Evolutionary conservation across 768 basidiomycete species (phyloP), one percentile per base, ranked within the genome.

Genomic region (Hypsizygus marmoreus): DNA sequence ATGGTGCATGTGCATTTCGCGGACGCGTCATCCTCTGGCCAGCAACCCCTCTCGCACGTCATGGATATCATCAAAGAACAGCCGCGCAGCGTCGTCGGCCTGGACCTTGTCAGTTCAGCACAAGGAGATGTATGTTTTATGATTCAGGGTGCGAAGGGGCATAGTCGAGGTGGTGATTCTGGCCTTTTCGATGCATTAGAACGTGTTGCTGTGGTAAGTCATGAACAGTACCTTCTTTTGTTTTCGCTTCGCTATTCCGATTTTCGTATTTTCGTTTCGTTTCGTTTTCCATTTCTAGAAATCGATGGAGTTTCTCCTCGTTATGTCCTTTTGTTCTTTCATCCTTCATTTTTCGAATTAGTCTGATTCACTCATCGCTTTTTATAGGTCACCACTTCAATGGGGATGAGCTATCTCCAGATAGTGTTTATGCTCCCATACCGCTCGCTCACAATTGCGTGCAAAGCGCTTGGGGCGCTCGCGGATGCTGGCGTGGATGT

Each of bases 111-210:
- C 26, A 49, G 28, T 4, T 13, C 47, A 6, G 39, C 47, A 8
- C 40, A 36, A 22, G 47, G 41, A 12, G 47, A 43, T n/a, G 30
- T 49, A 4, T 26, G 24, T 24, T 49, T 49, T 34, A 33, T 49
- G 16, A 38, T 17, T 24, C 34, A 3, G 13, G 12, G 11, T 44
- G 31, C 10, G 20, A 23, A 11, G 19, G 29, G 3, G 39, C 14
- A 25, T 8, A 20, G 12, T 22, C 23, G 4, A 5, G 14, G 22
- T 33, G 29, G 16, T 25, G n/a, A n/a, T n/a, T 33, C 22, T 11
- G 35, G 12, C 7, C 23, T 4, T 20, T n/a, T 24, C 13, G 26
- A 40, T 8, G 11, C 14, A n/a, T 24, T 45, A 10, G 26, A 38
- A 17, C 19, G 16, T 23, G 24, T 29, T 6, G 44, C 44, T 12